phyloP scores from a whole-genome alignment of 768 basidiomycete species.

The Russula sp. region DNA sequence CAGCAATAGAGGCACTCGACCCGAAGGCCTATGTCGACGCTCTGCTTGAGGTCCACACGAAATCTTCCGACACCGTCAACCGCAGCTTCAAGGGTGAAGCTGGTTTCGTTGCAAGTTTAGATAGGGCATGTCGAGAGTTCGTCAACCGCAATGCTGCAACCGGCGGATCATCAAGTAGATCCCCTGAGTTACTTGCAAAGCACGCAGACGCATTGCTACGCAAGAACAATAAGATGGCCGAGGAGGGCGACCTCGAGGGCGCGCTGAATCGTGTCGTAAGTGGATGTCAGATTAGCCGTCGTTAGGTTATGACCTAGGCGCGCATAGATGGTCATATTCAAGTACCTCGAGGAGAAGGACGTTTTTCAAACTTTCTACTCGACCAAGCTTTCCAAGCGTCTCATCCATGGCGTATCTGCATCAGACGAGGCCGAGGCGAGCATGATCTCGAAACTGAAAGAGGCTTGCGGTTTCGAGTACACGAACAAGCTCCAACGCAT shows the following conservation, averaged over 20 bases:
- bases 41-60: constrained; percentile 83
- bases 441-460: constrained; percentile 98
- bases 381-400: constrained; percentile 86
- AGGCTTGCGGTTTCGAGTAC: constrained; percentile 94
- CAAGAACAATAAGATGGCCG: constrained; percentile 93
- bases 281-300: constrained; percentile 11
- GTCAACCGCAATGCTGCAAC: constrained; percentile 92
- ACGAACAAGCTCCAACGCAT: constrained; percentile 94
- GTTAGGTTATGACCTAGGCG: background rate
- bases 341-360: constrained; percentile 98
- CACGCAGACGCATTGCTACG: constrained; percentile 84
- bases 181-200: constrained; percentile 88
- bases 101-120: constrained; percentile 88
- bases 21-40: constrained; percentile 95
- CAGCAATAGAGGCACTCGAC: constrained; percentile 60
- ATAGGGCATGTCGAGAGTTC: constrained; percentile 93
- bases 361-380: constrained; percentile 98
- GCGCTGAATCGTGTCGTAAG: constrained; percentile 86
- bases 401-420: constrained; percentile 85
- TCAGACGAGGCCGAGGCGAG: constrained; percentile 95
- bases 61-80: constrained; percentile 83
- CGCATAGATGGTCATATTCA: constrained; percentile 90
- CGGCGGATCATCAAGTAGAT: constrained; percentile 75
- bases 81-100: constrained; percentile 89
- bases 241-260: constrained; percentile 86